Percentiles rank a stretch among this genome's conserved stretches.
phyloP scores from a whole-genome alignment of 75 land plant genomes.

The Cryptomeria japonica region DNA sequence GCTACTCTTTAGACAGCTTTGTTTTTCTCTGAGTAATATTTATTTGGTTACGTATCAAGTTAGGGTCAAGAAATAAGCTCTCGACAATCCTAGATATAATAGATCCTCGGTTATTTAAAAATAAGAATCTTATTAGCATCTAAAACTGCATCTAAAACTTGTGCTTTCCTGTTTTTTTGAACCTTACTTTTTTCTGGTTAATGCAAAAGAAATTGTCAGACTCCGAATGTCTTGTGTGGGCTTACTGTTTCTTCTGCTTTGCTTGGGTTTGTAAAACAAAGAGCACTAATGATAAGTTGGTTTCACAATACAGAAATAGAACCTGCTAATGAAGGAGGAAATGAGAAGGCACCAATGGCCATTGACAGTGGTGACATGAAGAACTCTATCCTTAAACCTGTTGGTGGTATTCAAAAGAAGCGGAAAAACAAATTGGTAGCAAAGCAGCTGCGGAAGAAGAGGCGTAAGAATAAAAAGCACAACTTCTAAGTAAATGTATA shows the following conservation, averaged over 20 bases:
- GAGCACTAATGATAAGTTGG: not conserved
- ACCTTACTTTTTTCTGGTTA: not conserved
- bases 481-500: not conserved
- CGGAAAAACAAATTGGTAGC: not conserved
- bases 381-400: not conserved
- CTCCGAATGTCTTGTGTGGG: not conserved
- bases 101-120: not conserved
- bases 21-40: not conserved
- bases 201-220: not conserved
- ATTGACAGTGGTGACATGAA: not conserved
- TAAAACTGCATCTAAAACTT: not conserved
- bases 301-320: not conserved
- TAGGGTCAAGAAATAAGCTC: not conserved
- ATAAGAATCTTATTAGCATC: not conserved
- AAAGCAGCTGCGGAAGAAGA: not conserved
- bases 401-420: conserved; percentile 4
- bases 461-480: not conserved
- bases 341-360: conserved; percentile 11
- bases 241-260: not conserved
- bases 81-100: not conserved
- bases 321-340: not conserved
- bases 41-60: not conserved
- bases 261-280: not conserved
- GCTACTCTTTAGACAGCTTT: not conserved
- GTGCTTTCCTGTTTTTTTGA: too few species aligned